A percentile compares a stretch with the other conserved stretches of the same genome.
These are phyloP conservation scores for Gaultheria prostrata DNA, from an alignment of 148 eudicot species.

Conservation along the genomic window DNA sequence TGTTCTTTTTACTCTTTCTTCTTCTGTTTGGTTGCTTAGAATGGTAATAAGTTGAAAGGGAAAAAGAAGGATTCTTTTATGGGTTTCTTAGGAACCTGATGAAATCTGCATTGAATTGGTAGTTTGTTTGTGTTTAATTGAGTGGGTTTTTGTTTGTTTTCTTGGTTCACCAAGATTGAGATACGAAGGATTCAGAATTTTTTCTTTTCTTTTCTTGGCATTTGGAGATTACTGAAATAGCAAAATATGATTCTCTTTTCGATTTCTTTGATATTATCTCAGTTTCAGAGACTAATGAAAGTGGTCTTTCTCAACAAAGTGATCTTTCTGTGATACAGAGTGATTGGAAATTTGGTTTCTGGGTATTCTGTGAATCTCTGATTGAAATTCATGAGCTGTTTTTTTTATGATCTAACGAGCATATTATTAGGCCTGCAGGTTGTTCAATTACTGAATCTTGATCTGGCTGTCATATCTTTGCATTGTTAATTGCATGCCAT, in stretches of 20 bases:
- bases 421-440: background rate
- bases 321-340: constrained; percentile 6
- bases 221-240: background rate
- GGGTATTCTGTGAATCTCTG: background rate
- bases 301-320: background rate
- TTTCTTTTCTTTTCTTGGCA: background rate
- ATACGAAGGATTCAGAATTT: background rate
- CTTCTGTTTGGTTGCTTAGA: constrained; percentile 5
- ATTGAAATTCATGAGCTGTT: background rate
- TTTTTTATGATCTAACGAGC: background rate
- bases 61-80: background rate
- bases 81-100: background rate
- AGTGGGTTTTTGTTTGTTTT: background rate
- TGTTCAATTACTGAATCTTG: background rate
- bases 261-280: background rate
- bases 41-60: background rate
- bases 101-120: background rate
- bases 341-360: background rate
- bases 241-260: background rate
- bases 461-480: background rate
- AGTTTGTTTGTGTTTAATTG: background rate
- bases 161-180: background rate
- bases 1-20: background rate
- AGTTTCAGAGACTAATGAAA: background rate
- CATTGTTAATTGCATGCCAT: background rate